phyloP scores from a whole-genome alignment of 2,329 filamentous ascomycete species.

The Fusarium subglutinans region DNA sequence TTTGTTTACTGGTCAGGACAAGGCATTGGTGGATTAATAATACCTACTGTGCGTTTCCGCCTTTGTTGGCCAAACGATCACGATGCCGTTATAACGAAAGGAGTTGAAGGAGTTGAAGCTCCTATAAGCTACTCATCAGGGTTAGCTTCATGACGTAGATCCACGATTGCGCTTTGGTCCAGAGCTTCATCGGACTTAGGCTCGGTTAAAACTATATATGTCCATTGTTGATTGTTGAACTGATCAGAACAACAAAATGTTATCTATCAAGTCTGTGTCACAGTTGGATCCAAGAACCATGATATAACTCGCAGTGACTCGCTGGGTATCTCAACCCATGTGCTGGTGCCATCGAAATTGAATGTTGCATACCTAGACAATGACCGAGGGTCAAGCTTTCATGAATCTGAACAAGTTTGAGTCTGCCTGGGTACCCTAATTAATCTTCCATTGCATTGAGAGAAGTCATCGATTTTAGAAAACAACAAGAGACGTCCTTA shows the following conservation, averaged over 20 bases:
- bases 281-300: not conserved
- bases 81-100: not conserved
- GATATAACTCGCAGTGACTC: not conserved
- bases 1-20: not conserved
- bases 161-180: not conserved
- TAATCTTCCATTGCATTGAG: not conserved
- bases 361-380: not conserved
- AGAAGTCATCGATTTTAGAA: not conserved
- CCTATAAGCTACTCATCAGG: not conserved
- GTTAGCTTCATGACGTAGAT: slow-evolving; percentile 29
- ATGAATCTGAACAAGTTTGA: not conserved
- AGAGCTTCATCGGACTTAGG: not conserved
- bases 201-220: not conserved
- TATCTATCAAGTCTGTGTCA: not conserved
- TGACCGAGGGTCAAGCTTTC: not conserved
- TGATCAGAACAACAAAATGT: not conserved
- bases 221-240: not conserved
- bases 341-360: not conserved
- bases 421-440: not conserved
- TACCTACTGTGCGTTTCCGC: not conserved
- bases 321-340: not conserved
- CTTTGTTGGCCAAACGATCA: not conserved
- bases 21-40: not conserved
- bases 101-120: not conserved
- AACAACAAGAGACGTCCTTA: not conserved